Evolutionary conservation across 2,329 filamentous ascomycete genomes (phyloP).

Genomic region (Botryosphaeria dothidea): DNA sequence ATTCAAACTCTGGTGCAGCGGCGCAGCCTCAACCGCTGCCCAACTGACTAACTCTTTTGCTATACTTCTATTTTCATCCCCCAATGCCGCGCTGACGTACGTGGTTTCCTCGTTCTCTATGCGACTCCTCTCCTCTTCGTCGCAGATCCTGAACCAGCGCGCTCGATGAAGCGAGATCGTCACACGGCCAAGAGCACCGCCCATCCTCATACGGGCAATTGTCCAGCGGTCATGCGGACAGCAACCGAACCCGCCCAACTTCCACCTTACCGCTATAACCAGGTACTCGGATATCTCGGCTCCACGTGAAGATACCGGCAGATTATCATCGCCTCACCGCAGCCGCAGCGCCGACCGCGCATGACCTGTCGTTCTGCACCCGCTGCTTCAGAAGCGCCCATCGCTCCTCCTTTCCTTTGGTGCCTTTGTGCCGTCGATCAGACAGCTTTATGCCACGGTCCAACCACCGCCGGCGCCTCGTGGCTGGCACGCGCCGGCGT

Average conservation of each 20-base stretch:
- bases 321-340: slow-evolving; percentile 4
- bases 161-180: slow-evolving; percentile 13
- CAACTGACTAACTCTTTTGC: neutral
- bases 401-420: neutral
- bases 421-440: neutral
- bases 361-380: neutral
- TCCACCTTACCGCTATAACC: neutral
- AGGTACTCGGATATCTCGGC: slow-evolving; percentile 2
- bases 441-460: neutral
- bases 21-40: neutral
- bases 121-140: neutral
- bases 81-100: neutral
- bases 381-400: neutral
- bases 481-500: neutral
- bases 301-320: neutral
- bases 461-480: neutral
- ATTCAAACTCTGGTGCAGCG: neutral
- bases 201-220: slow-evolving; percentile 7
- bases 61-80: neutral
- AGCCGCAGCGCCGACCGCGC: neutral
- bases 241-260: neutral
- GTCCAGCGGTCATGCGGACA: slow-evolving; percentile 2
- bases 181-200: slow-evolving; percentile 2
- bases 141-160: slow-evolving; percentile 7
- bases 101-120: neutral